phyloP scores from a whole-genome alignment of 2,329 filamentous ascomycete genomes.

The Cercospora berteroae region DNA sequence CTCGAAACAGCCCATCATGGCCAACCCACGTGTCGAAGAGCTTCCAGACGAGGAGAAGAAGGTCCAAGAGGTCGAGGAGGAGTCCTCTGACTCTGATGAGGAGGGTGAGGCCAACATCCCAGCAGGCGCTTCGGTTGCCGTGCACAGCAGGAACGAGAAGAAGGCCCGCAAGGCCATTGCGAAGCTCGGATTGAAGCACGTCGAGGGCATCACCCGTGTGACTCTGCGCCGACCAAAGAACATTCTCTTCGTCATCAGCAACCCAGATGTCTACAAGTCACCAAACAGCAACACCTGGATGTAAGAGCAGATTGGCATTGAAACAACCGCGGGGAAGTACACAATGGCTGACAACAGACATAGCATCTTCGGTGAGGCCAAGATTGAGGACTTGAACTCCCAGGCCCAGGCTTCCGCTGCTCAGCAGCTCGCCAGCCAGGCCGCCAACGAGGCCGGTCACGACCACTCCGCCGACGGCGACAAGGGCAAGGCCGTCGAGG shows the following conservation, averaged over 20 bases:
- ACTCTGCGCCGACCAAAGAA: constrained; percentile 98
- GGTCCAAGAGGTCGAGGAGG: constrained; percentile 61
- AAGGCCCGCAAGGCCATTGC: constrained; percentile 99
- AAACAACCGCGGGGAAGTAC: constrained; percentile 2
- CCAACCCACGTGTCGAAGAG: constrained; percentile 97
- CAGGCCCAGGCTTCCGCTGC: constrained; percentile 94
- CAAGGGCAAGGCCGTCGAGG: constrained; percentile 67
- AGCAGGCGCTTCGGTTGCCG: constrained; percentile 80
- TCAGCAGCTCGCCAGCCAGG: constrained; percentile 82
- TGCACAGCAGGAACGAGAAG: constrained; percentile 99
- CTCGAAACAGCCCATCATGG: constrained; percentile 58
- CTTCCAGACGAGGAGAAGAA: constrained; percentile 81
- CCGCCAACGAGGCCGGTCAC: constrained; percentile 66
- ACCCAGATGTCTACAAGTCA: constrained; percentile 99
- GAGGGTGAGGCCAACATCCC: constrained; percentile 74
- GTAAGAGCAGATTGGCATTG: constrained; percentile 49
- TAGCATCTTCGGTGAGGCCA: constrained; percentile 99
- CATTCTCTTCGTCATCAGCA: constrained; percentile 99
- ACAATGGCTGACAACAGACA: constrained; percentile 13
- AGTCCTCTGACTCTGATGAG: constrained; percentile 68
- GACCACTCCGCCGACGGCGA: constrained; percentile 74
- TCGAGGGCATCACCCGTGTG: constrained; percentile 96
- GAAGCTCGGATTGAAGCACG: constrained; percentile 95
- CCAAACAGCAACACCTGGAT: constrained; percentile 99
- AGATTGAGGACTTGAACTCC: constrained; percentile 99